Conservation (phyloP, 768 basidiomycete genomes). For the Boletus edulis region DNA sequence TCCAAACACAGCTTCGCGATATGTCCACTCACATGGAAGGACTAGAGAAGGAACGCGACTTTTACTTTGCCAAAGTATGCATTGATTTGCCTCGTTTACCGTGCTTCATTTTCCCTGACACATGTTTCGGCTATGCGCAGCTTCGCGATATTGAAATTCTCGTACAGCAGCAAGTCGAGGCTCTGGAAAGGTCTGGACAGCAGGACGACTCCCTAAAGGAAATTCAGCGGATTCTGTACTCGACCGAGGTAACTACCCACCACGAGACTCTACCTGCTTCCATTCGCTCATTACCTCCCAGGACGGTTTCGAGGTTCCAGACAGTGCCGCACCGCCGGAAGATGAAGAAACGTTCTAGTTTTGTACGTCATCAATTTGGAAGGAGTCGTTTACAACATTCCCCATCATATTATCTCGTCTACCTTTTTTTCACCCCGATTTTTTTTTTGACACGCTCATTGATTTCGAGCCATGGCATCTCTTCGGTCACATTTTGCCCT, state of each 20-base stretch:
- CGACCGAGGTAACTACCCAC: constrained; percentile 74
- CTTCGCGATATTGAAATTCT: constrained; percentile 95
- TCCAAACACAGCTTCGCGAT: constrained; percentile 80
- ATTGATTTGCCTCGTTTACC: constrained; percentile 12
- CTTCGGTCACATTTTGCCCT: constrained; percentile 6
- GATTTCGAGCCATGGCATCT: constrained; percentile 11
- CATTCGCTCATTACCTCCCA: constrained; percentile 32
- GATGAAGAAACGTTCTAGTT: constrained; percentile 79
- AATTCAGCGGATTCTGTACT: constrained; percentile 92
- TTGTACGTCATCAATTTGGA: constrained; percentile 14
- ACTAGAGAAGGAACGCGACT: constrained; percentile 95
- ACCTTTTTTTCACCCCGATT: constrained; percentile 2
- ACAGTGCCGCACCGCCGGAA: constrained; percentile 50
- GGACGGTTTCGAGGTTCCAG: constrained; percentile 95
- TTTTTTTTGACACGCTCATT: constrained; percentile 17
- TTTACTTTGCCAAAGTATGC: constrained; percentile 94
- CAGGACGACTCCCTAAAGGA: constrained; percentile 63
- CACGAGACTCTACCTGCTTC: neutral
- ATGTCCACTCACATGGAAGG: constrained; percentile 81
- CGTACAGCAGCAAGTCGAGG: constrained; percentile 76
- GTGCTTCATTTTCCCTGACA: constrained; percentile 4
- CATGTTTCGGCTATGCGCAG: constrained; percentile 38
- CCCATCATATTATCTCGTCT: constrained; percentile 8
- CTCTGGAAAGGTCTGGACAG: constrained; percentile 51
- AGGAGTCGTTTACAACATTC: constrained; percentile 3